phyloP scores from a whole-genome alignment of 2,329 filamentous ascomycete genomes.

The Escovopsis weberi region DNA sequence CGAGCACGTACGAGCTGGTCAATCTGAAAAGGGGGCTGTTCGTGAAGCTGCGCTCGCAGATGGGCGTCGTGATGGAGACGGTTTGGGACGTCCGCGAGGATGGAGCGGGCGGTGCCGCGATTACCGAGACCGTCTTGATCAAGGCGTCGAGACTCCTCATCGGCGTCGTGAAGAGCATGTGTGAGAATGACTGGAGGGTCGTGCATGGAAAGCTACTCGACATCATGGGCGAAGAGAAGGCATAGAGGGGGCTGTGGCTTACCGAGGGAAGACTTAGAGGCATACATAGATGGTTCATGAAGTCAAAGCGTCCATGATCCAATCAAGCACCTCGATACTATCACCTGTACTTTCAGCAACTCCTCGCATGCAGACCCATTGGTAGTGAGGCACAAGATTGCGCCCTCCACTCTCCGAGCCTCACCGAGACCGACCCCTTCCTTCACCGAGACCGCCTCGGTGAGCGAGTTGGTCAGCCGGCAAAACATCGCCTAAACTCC shows the following conservation, averaged over 20 bases:
- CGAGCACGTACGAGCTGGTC: slow-evolving; percentile 40
- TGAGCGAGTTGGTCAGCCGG: neutral
- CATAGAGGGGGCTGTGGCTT: neutral
- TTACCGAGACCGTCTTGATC: slow-evolving; percentile 37
- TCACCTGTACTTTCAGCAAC: no score
- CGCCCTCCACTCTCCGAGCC: no score
- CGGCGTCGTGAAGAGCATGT: slow-evolving; percentile 33
- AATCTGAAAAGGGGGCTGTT: slow-evolving; percentile 34
- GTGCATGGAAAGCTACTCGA: slow-evolving; percentile 27
- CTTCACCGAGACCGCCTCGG: neutral
- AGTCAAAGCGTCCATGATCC: no score
- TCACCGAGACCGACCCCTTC: no score
- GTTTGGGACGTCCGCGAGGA: slow-evolving; percentile 28
- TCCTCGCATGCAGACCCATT: no score
- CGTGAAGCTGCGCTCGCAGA: slow-evolving; percentile 34
- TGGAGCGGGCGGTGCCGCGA: slow-evolving; percentile 20
- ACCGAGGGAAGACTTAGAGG: no score
- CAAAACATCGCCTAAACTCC: slow-evolving; percentile 1
- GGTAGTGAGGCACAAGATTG: no score
- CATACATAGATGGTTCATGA: no score
- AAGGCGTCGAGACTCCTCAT: slow-evolving; percentile 34
- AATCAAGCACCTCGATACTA: no score
- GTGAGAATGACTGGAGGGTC: slow-evolving; percentile 33
- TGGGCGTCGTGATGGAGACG: slow-evolving; percentile 39
- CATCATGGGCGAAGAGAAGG: slow-evolving; percentile 1